phyloP scores from a whole-genome alignment of 495 filamentous ascomycete species.

The Lichina pygmaea region DNA sequence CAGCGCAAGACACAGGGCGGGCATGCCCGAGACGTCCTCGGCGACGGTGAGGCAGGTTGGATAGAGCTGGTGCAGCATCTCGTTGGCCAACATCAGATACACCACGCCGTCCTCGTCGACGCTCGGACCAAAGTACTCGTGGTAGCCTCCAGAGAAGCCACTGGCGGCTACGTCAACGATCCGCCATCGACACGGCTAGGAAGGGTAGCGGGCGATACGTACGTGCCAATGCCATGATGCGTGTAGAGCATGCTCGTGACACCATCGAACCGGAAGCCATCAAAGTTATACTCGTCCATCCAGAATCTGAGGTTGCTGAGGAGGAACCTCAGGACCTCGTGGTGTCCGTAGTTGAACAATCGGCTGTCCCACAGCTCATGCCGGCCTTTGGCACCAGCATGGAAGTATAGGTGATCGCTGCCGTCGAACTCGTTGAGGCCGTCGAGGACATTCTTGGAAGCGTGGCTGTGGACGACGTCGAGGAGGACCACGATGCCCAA shows the following conservation, averaged over 20 bases:
- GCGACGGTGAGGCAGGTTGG: conserved; percentile 74
- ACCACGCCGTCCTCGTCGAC: conserved; percentile 94
- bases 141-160: conserved; percentile 92
- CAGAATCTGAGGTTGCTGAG: conserved; percentile 91
- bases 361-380: conserved; percentile 92
- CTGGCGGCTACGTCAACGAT: conserved; percentile 15
- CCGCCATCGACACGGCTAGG: no score
- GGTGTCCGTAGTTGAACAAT: conserved; percentile 85
- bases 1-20: conserved; percentile 65
- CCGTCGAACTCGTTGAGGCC: conserved; percentile 89
- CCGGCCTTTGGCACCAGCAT: conserved; percentile 51
- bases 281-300: conserved; percentile 96
- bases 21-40: conserved; percentile 96
- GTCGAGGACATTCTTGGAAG: conserved; percentile 86
- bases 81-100: conserved; percentile 90
- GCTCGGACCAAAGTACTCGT: conserved; percentile 79
- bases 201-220: conserved; percentile 15
- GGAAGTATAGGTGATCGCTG: conserved; percentile 86
- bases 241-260: conserved; percentile 94
- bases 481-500: conserved; percentile 78
- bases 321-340: conserved; percentile 85
- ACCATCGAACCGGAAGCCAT: conserved; percentile 93
- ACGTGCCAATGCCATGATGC: conserved; percentile 97
- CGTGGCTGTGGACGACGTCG: conserved; percentile 93
- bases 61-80: conserved; percentile 76